Base-by-base conservation (phyloP, 495 filamentous ascomycete species). In the Cenococcum geophilum region DNA sequence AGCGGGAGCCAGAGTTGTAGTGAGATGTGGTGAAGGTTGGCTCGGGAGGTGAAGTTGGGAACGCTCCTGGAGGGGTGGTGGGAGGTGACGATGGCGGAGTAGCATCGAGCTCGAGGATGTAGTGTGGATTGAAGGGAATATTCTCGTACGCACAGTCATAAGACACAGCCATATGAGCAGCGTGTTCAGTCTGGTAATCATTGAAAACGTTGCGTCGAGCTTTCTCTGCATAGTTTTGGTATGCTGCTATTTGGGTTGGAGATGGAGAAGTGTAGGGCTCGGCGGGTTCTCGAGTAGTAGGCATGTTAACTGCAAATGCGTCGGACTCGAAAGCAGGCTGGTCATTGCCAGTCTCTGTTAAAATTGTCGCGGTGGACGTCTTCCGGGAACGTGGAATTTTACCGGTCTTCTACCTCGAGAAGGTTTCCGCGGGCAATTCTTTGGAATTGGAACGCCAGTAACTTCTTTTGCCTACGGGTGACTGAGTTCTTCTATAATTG, bases 291-390 rank as follows among this genome's bases (percentile, higher is more conserved):
- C 65, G 42, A 4, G 65, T 68, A 1, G 61, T 61, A 5, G 65
- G 65, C 65, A 61, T 68, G 0, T 58, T 51, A 14, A 68, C 37
- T 16, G 65, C 65, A 35, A 68, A 68, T 3, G 56, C 57, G 47
- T 68, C 65, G 32, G 61, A 64, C 27, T 68, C 61, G 50, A 68
- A 68, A n/a, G 57, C 57, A 1, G 61, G 61, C 21, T 68, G 61
- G 1, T 58, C 58, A 5, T 55, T 48, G 2, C 52, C 58, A 2
- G 57, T 58, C 22, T 68, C 58, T n/a, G 65, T 68, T 20, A 27
- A n/a, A 22, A 68, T 68, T 8, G 58, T 68, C 1, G 57, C 58
- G 10, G 60, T 12, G n/a, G 37, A 40, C 2, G 54, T 64, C 27
- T 64, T 68, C 45, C 61, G 36, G 36, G 61, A 64, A 20, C 47